These are phyloP conservation scores for Salix viminalis DNA, from an alignment of 345 rosid species.

Conservation along the genomic window DNA sequence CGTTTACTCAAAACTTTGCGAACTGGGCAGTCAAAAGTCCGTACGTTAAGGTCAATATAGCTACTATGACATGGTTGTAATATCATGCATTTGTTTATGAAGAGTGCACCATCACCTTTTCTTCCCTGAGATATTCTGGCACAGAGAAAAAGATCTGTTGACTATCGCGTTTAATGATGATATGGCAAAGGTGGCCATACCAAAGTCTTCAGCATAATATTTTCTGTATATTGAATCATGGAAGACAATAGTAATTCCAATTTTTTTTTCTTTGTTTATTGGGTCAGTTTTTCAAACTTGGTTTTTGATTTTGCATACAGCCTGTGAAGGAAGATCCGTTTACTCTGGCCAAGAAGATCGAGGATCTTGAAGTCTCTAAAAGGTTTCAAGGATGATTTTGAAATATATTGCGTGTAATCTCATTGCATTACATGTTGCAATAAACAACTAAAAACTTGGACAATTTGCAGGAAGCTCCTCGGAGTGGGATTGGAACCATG, in stretches of 20 bases:
- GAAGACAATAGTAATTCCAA: neutral
- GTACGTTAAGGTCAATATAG: neutral
- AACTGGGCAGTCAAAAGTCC: neutral
- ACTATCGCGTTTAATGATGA: neutral
- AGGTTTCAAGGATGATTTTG: slow-evolving; percentile 31
- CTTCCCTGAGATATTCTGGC: neutral
- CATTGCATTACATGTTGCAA: neutral
- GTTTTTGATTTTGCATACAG: slow-evolving; percentile 27
- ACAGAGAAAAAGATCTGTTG: neutral
- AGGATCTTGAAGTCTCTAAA: slow-evolving; percentile 57
- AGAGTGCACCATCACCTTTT: neutral
- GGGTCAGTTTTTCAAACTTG: neutral
- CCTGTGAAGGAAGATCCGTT: slow-evolving; percentile 37
- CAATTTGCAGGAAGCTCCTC: slow-evolving; percentile 48
- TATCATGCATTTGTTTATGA: neutral
- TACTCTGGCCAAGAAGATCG: slow-evolving; percentile 60
- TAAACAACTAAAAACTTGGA: neutral
- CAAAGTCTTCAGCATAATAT: neutral
- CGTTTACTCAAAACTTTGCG: neutral
- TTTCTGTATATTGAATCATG: neutral
- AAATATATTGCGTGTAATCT: neutral
- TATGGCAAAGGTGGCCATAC: neutral
- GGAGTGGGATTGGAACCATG: slow-evolving; percentile 71
- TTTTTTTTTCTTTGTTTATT: neutral
- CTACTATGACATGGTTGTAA: neutral